Conservation (phyloP, 768 basidiomycete species). For the Hericium alpestre region DNA sequence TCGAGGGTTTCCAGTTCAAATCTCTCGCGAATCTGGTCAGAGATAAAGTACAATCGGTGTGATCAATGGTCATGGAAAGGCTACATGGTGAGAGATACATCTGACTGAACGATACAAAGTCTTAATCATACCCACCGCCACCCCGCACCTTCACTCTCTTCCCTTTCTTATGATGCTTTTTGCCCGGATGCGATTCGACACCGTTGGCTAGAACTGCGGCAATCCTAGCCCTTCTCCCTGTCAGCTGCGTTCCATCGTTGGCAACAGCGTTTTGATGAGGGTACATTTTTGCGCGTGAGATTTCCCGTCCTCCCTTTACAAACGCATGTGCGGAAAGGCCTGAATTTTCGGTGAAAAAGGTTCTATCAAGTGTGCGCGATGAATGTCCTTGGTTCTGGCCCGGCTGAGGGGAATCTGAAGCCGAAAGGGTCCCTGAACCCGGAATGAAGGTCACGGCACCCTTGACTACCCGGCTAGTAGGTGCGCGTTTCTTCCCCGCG, state of each 20-base stretch:
- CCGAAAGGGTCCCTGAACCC: conserved; percentile 1
- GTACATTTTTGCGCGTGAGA: conserved; percentile 55
- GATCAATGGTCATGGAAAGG: neutral
- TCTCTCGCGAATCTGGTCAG: no score
- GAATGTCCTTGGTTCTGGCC: conserved; percentile 29
- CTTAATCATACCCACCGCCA: conserved; percentile 81
- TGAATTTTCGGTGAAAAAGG: conserved; percentile 63
- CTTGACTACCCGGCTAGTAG: conserved; percentile 76
- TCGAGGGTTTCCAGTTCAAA: no score
- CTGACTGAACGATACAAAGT: neutral
- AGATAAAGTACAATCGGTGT: no score
- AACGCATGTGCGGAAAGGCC: conserved; percentile 50
- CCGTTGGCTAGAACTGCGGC: conserved; percentile 30
- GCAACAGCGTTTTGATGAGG: conserved; percentile 79
- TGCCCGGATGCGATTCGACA: conserved; percentile 33
- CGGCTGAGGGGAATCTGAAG: conserved; percentile 1
- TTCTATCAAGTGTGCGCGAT: conserved; percentile 62
- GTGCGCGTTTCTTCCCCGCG: conserved; percentile 79
- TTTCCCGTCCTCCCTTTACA: conserved; percentile 50
- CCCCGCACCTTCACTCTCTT: conserved; percentile 81
- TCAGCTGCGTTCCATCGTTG: conserved; percentile 64
- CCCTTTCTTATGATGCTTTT: conserved; percentile 80
- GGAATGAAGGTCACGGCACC: conserved; percentile 74
- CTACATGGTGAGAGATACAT: no score
- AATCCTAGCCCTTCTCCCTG: conserved; percentile 30